Evolutionary conservation across 768 basidiomycete genomes (phyloP), one percentile per base, ranked within the genome.

Genomic region (Hysterangium stoloniferum): DNA sequence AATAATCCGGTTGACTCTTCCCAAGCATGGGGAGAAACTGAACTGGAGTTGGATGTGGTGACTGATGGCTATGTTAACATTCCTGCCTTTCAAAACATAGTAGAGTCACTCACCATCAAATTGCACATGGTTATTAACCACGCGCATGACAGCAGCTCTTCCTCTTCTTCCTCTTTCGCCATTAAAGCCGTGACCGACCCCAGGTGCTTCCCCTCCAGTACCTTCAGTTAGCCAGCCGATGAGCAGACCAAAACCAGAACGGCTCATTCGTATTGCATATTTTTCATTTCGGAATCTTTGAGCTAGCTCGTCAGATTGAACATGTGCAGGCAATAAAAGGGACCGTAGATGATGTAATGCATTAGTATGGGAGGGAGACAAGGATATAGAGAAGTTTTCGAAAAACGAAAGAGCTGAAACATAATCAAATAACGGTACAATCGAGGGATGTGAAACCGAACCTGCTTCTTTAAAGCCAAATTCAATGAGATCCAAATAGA

Each of bases 211-310:
- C 50, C 93, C 84, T 52, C 93, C 82, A 48, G 84, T 73, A 13
- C 92, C 93, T 63, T 97, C 94, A 20, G 91, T 96, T 51, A 98
- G 69, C 96, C 96, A 99, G 27, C 95, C 94, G 2, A 98, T 76
- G 6, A 99, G 73, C 25, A 99, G 78, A 37, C 86, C 79, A 62
- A 96, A 95, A 6, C 93, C 89, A 32, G 93, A 93, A 24, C 89
- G 79, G 48, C 87, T 89, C 80, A 98, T 88, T 35, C 80, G 78
- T 45, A 98, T 75, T 29, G 80, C 78, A 66, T 97, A 99, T 65
- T 93, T 92, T 65, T 96, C 91, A 43, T 81, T 82, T 50, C 89
- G 75, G 60, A 95, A 93, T 7, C 88, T 78, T 62, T 87, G 84
- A 0, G 90, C 92, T 7, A 83, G 63, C 45, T 89, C 80, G 59